Evolutionary conservation across 371 early-diverging fungal genomes (phyloP), one percentile per base, ranked within the genome.

Genomic region (Paraphysoderma sedebokerense): DNA sequence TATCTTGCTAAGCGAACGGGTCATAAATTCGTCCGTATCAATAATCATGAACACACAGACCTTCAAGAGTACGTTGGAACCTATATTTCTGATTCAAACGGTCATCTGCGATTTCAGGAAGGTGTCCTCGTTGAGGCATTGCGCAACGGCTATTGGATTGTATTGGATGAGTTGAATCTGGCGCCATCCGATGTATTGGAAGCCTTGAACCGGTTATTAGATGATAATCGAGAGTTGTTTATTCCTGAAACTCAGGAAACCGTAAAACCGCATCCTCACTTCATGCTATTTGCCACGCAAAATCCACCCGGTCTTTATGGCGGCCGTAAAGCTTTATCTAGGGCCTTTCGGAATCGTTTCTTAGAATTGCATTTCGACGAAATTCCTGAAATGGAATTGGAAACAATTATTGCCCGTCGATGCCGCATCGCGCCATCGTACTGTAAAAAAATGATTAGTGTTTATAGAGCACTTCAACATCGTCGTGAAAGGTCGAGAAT

Each of bases 41-140:
- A 99, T 71, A 99, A 99, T 63, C 99, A 99, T 67, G 99, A 98
- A 64, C 96, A 98, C 61, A 99, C 99, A 1, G 99, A 99, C 59
- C 54, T 96, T 46, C 87, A 93, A 61, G 99, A 99, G 63, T 99
- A 99, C 61, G 67, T 99, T 32, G 99, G 99, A 46, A 79, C 82
- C 0, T 96, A 96, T 57, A 78, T 86, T 0, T 77, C 82, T 4
- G 78, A 82, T 52, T 59, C 63, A 1, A 76, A 82, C 37, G 92
- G 93, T 4, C 70, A 76, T 47, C 70, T 93, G 17, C 86, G 84
- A 26, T 99, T 98, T 70, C 84, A 85, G 57, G 92, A 98, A 65
- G 99, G 99, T 55, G 79, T 91, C 1, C 69, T 99, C 28, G 89
- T 99, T 1, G 75, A 85, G 61, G 98, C 99, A 0, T 71, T 99